Base-by-base conservation (phyloP, 2,329 filamentous ascomycete species). In the Waltergamsia citrina region DNA sequence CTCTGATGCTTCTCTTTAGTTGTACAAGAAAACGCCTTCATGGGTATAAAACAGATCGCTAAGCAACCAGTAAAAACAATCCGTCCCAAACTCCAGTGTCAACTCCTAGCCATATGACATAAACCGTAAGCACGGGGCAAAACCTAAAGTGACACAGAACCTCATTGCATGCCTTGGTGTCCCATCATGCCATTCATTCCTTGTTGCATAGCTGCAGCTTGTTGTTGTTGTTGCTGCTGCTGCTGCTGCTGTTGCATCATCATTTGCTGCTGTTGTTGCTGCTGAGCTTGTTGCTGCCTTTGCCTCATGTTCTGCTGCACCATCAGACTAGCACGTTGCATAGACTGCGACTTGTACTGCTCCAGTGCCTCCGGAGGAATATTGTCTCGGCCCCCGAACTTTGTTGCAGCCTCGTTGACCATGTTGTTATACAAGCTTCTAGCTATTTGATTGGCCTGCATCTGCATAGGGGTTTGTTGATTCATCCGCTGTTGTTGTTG, bases 131-230 rank as follows among this genome's bases (percentile, higher is more conserved):
- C n/a, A n/a, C n/a, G n/a, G n/a, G n/a, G n/a, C n/a, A n/a, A n/a
- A n/a, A n/a, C n/a, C n/a, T n/a, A n/a, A n/a, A n/a, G n/a, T n/a
- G n/a, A n/a, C n/a, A n/a, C n/a, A n/a, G n/a, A n/a, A n/a, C n/a
- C n/a, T n/a, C n/a, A n/a, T n/a, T n/a, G n/a, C 62, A 69, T 67
- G 25, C 62, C 64, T 43, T 69, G 64, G 15, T 59, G 57, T 10
- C 62, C 63, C 65, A 70, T 69, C 63, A 74, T 73, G 18, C 63
- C 60, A 62, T 74, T 71, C 6, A 30, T 30, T 9, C 29, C 29
- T 12, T 64, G 64, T 38, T 71, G 65, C 59, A 73, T 65, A 21
- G 57, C 54, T 33, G 53, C 54, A 42, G 63, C 57, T 41, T 63
- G 58, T 32, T 51, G 47, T 23, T 56, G 46, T 35, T 61, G 55